Conservation (phyloP, 192 early-diverging fungal species). For the Backusella tuberculispora region DNA sequence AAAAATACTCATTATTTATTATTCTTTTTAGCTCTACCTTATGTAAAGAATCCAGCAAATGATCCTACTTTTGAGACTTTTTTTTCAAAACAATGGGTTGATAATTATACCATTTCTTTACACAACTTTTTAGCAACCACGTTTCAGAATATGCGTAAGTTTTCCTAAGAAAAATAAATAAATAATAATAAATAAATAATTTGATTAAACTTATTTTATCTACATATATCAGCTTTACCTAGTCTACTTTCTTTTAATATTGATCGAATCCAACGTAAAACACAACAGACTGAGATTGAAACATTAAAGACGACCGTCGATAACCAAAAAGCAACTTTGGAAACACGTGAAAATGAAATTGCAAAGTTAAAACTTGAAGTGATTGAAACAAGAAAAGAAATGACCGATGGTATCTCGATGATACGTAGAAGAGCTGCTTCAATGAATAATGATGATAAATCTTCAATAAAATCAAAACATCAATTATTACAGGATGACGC, state of each 20-base stretch:
- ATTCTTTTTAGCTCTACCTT: conserved; percentile 52
- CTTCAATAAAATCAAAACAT: neutral
- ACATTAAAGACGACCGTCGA: conserved; percentile 32
- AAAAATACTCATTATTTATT: neutral
- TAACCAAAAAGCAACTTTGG: conserved; percentile 30
- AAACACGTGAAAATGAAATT: conserved; percentile 40
- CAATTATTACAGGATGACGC: neutral
- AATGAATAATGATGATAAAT: conserved; percentile 14
- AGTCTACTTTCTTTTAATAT: conserved; percentile 60
- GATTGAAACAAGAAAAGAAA: conserved; percentile 38
- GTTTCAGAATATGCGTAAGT: conserved; percentile 69
- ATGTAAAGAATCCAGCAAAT: conserved; percentile 56
- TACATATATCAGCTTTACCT: conserved; percentile 55
- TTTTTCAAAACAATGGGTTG: conserved; percentile 67
- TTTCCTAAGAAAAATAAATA: too few relatives aligned
- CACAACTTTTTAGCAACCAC: conserved; percentile 66
- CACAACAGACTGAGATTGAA: conserved; percentile 40
- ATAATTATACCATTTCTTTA: conserved; percentile 61
- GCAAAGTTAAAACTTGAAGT: conserved; percentile 40
- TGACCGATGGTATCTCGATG: conserved; percentile 41
- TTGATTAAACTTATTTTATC: conserved; percentile 10
- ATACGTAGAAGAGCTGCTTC: conserved; percentile 40
- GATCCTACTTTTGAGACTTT: conserved; percentile 63
- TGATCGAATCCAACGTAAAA: conserved; percentile 50
- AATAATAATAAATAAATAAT: neutral